phyloP scores from a whole-genome alignment of 805 yeast species.

The Lachancea quebecensis region DNA sequence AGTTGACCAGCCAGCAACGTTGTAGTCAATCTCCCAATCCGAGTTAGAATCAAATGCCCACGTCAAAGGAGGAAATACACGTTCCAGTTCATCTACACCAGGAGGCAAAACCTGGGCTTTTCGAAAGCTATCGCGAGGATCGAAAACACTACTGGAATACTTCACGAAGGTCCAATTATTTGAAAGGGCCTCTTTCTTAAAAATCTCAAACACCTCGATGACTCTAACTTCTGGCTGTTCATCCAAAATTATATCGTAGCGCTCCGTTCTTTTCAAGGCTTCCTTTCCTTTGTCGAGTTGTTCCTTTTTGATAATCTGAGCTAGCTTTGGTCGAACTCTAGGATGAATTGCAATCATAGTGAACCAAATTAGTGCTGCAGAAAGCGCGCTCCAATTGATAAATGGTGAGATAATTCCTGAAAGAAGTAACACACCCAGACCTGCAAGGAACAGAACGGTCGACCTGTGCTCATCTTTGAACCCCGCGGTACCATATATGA shows the following conservation, averaged over 20 bases:
- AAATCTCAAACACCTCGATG: conserved; percentile 78
- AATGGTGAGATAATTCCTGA: conserved; percentile 41
- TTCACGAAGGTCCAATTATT: conserved; percentile 55
- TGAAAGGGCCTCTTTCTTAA: conserved; percentile 54
- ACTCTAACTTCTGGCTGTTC: conserved; percentile 51
- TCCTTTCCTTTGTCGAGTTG: conserved; percentile 21
- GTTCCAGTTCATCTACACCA: conserved; percentile 49
- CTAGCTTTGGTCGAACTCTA: conserved; percentile 28
- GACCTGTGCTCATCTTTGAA: conserved; percentile 64
- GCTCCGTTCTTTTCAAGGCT: conserved; percentile 28
- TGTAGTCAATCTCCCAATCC: conserved; percentile 58
- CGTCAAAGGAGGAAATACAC: conserved; percentile 58
- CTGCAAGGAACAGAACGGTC: conserved; percentile 48
- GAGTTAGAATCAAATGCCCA: conserved; percentile 64
- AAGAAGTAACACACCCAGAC: conserved; percentile 34
- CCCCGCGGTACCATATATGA: conserved; percentile 57
- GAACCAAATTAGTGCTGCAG: conserved; percentile 55
- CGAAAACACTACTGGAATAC: conserved; percentile 52
- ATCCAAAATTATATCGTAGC: conserved; percentile 54
- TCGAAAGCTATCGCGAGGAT: conserved; percentile 39
- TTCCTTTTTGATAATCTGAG: conserved; percentile 25
- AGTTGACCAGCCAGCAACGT: conserved; percentile 46
- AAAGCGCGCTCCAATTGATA: conserved; percentile 58
- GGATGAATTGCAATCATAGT: conserved; percentile 55
- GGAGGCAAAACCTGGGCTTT: conserved; percentile 51